Base-by-base conservation (phyloP, 495 filamentous ascomycete genomes). In the Daldinia vernicosa region DNA sequence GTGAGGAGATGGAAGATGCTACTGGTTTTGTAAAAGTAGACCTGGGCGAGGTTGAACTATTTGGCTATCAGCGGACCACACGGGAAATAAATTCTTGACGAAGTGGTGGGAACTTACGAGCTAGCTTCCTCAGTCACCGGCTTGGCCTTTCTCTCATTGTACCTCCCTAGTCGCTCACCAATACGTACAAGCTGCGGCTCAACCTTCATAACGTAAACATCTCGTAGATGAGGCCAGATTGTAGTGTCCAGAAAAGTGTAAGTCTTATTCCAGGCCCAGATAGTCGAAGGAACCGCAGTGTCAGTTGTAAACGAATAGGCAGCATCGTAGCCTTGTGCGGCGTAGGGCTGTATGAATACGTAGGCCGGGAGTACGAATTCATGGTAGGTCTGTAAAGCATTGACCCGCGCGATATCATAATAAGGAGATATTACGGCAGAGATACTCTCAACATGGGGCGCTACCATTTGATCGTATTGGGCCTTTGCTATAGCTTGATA, bases 181-280 rank as follows among this genome's bases (percentile, higher is more conserved):
- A 99, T 98, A 69, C 93, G 91, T 54, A 95, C 88, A 0, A 99
- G 85, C 76, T 99, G 95, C 11, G 96, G 96, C 80, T 98, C 94
- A 7, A 99, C 95, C 70, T 95, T 95, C 75, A 95, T 88, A 33
- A 90, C 89, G 71, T 97, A 98, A 11, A 97, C 80, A 26, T 92
- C 86, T 28, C 90, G 85, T 6, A 98, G 24, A 71, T 89, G 89
- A 7, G 94, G 94, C 91, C 91, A 95, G 12, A 97, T 73, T 2
- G 87, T 91, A 47, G 88, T 84, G 55, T 91, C 88, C 12, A 93
- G 81, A 71, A 97, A 92, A n/a, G 85, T 78, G 53, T 86, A 85
- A 1, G 84, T 85, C 32, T 87, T 88, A 14, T 87, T 85, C 88
- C 89, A 93, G 3, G 88, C 88, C 81, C 86, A 90, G 53, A 86